A percentile compares a stretch with the other conserved stretches of the same genome.
Evolutionary conservation across 805 yeast species (phyloP).

Genomic region (Isabelozyma heimii): DNA sequence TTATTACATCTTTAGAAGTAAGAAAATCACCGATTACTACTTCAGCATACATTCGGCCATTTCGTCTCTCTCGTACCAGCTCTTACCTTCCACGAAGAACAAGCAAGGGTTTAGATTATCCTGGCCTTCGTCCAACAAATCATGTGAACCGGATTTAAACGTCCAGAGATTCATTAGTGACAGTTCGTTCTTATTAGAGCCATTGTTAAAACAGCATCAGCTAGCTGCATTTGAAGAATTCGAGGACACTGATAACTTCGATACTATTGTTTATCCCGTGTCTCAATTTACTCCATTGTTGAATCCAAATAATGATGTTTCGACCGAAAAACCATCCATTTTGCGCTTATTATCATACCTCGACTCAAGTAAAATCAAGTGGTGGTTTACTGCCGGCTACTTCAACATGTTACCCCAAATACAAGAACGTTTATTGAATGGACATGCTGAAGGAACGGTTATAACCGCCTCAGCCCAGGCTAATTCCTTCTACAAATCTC

Average conservation of each 20-base stretch:
- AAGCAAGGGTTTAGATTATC: constrained; percentile 51
- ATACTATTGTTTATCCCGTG: constrained; percentile 81
- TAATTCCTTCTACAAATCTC: constrained; percentile 84
- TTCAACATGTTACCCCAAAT: constrained; percentile 86
- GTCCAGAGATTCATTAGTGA: constrained; percentile 50
- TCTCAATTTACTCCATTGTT: constrained; percentile 88
- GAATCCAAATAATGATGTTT: constrained; percentile 49
- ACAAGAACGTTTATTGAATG: constrained; percentile 52
- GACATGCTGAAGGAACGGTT: constrained; percentile 62
- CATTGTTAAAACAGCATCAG: constrained; percentile 51
- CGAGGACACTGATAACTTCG: constrained; percentile 33
- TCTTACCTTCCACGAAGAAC: constrained; percentile 42
- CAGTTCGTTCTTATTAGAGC: constrained; percentile 54
- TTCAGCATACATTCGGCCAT: constrained; percentile 66
- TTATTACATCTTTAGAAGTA: constrained; percentile 68
- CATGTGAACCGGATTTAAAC: constrained; percentile 66
- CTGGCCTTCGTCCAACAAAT: constrained; percentile 72
- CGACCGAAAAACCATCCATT: constrained; percentile 81
- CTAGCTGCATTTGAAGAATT: constrained; percentile 28
- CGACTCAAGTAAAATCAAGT: constrained; percentile 53
- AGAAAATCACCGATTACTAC: constrained; percentile 66
- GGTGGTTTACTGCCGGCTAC: constrained; percentile 96
- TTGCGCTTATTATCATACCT: constrained; percentile 57
- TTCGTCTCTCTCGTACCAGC: constrained; percentile 66
- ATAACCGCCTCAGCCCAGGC: constrained; percentile 94